Percentiles rank a stretch among this genome's conserved stretches.
These are phyloP conservation scores for Leccinum subspadiceum DNA, from an alignment of 1,284 basidiomycete genomes.

Conservation along the genomic window DNA sequence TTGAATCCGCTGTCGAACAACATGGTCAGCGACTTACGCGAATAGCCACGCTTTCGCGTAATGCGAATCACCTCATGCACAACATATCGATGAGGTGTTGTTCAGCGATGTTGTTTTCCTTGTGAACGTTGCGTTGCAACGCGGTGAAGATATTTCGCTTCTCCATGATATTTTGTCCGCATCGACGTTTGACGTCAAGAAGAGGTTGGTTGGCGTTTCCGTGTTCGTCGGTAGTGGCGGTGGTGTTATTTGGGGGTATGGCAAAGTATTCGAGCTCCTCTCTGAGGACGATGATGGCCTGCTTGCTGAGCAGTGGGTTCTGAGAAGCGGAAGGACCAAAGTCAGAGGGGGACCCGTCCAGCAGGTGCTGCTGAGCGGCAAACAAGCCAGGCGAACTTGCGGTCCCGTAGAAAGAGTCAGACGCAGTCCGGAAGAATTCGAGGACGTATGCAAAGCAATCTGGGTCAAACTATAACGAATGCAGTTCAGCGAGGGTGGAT, in stretches of 20 bases:
- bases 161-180: constrained; percentile 85
- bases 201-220: constrained; percentile 78
- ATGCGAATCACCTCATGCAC: constrained; percentile 83
- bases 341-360: constrained; percentile 62
- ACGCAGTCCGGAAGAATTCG: constrained; percentile 85
- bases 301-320: constrained; percentile 92
- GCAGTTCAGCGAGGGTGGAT: constrained; percentile 9
- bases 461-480: constrained; percentile 81
- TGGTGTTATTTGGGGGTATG: constrained; percentile 76
- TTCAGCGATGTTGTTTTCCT: constrained; percentile 98
- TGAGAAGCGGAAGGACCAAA: constrained; percentile 66
- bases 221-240: constrained; percentile 67
- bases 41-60: not conserved
- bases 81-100: constrained; percentile 99
- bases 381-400: constrained; percentile 71
- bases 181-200: constrained; percentile 77
- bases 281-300: constrained; percentile 96
- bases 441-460: constrained; percentile 94
- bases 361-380: constrained; percentile 76
- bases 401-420: constrained; percentile 91
- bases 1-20: constrained; percentile 78
- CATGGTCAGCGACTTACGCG: constrained; percentile 24
- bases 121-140: constrained; percentile 96
- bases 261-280: constrained; percentile 99
- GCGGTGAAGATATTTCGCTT: constrained; percentile 96